Base-by-base conservation (phyloP, 129 eudicot genomes). In the Pulicaria dysenterica region DNA sequence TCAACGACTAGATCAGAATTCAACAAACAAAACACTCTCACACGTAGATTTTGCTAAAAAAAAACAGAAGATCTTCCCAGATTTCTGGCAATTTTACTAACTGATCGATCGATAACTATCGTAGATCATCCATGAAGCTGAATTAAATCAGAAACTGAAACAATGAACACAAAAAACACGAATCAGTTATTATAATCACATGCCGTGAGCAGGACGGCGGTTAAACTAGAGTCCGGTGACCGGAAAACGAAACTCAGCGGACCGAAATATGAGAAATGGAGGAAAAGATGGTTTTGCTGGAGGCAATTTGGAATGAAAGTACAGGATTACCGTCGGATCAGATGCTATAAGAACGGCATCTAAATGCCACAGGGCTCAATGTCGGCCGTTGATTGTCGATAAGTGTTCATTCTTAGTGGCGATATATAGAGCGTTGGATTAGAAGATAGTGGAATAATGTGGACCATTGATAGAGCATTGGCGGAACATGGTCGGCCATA, bases 281-380 rank as follows among this genome's bases (percentile, higher is more conserved):
- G 72, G 17, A 40, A 57, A 16, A 7, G 36, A 37, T 1, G 54
- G 38, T 34, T 61, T 17, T 16, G 46, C 53, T 42, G 50, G 72
- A 71, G 63, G 75, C 66, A 78, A 79, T 14, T 68, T 63, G 67
- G 61, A 73, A 69, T 31, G 72, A 58, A 73, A 71, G 14, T 77
- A 61, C 65, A 36, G 78, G 82, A 74, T 72, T 87, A 63, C 85
- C 89, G 89, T 87, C 75, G 85, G 87, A 87, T 87, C 83, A 83
- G 81, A 60, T 59, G 77, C 34, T 78, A 84, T 79, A 84, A 79
- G 74, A 79, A 82, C 70, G 75, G 65, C 48, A 74, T 76, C 47
- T 46, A 34, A 14, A 45, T 14, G 76, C 72, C 85, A 87, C 85
- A 89, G 80, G 93, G 87, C 39, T 0, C 60, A 58, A 50, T 84